A percentile compares a stretch with the other conserved stretches of the same genome.
phyloP scores from a whole-genome alignment of 768 basidiomycete species.

The Lactarius psammicola region DNA sequence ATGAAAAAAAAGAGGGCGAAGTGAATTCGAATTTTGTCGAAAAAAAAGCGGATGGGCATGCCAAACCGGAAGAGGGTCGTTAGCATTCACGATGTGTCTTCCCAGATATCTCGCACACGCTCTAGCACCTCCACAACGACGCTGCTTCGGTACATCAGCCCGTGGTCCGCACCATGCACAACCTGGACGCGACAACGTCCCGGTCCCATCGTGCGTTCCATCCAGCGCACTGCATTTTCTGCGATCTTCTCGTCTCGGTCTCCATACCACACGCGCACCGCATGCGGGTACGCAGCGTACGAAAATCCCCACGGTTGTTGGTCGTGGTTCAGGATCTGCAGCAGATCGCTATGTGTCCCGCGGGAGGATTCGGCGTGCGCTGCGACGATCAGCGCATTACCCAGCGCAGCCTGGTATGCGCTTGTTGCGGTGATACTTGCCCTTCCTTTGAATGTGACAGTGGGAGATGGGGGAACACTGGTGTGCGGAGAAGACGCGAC shows the following conservation, averaged over 20 bases:
- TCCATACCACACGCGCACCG: slow-evolving; percentile 88
- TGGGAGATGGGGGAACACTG: slow-evolving; percentile 39
- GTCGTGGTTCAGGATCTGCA: slow-evolving; percentile 90
- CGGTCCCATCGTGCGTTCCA: slow-evolving; percentile 80
- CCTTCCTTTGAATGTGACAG: slow-evolving; percentile 8
- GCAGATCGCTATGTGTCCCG: slow-evolving; percentile 86
- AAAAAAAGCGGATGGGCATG: not conserved
- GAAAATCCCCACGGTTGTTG: slow-evolving; percentile 89
- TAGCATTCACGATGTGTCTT: slow-evolving; percentile 20
- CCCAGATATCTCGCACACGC: slow-evolving; percentile 51
- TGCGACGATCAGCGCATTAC: slow-evolving; percentile 87
- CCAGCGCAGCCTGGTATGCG: slow-evolving; percentile 69
- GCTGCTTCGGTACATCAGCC: slow-evolving; percentile 86
- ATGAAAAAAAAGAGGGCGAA: slow-evolving; percentile 3
- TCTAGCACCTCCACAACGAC: slow-evolving; percentile 87
- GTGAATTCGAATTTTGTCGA: not conserved
- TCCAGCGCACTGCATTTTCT: slow-evolving; percentile 87
- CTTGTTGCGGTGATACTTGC: slow-evolving; percentile 36
- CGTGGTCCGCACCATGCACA: slow-evolving; percentile 87
- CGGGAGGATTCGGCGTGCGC: slow-evolving; percentile 93
- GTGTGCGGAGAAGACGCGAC: slow-evolving; percentile 52
- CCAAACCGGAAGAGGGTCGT: not conserved
- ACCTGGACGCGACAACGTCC: slow-evolving; percentile 76
- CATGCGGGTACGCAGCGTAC: slow-evolving; percentile 74
- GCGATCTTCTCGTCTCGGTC: slow-evolving; percentile 92